Evolutionary conservation across 768 basidiomycete species (phyloP).

Genomic region (Termitomyces sp.): DNA sequence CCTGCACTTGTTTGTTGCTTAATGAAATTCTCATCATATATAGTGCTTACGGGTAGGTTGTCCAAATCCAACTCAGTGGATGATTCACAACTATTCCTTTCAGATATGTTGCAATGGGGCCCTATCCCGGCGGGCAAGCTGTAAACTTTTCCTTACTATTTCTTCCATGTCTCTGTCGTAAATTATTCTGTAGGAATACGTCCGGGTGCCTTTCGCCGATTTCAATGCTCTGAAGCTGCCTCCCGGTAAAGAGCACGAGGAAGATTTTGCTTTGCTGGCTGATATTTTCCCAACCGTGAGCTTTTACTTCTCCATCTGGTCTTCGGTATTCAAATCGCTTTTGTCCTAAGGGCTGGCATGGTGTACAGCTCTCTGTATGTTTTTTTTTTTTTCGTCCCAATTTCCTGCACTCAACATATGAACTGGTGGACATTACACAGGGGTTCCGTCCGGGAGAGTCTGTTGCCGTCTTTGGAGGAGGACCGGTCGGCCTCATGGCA

Average conservation of each 20-base stretch:
- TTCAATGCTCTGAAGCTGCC: constrained; percentile 52
- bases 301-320: neutral
- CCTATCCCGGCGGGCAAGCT: constrained; percentile 51
- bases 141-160: constrained; percentile 19
- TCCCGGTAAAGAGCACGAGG: constrained; percentile 48
- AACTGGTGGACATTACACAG: constrained; percentile 15
- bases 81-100: neutral
- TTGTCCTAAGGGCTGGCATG: constrained; percentile 43
- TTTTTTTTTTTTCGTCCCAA: neutral
- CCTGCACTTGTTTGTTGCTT: too few relatives aligned
- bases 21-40: neutral
- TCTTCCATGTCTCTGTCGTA: neutral
- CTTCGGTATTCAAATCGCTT: neutral
- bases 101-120: constrained; percentile 56
- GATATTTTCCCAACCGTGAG: constrained; percentile 54
- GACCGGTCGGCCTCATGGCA: constrained; percentile 54
- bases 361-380: constrained; percentile 42
- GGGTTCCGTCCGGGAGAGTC: constrained; percentile 52
- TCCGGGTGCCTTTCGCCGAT: constrained; percentile 54
- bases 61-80: neutral
- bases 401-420: neutral
- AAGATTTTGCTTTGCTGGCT: constrained; percentile 50
- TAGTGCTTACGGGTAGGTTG: constrained; percentile 44
- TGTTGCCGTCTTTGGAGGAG: constrained; percentile 50
- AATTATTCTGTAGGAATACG: constrained; percentile 37